A percentile compares a stretch with the other conserved stretches of the same genome.
phyloP scores from a whole-genome alignment of 768 basidiomycete genomes.

The Tylopilus sp. region DNA sequence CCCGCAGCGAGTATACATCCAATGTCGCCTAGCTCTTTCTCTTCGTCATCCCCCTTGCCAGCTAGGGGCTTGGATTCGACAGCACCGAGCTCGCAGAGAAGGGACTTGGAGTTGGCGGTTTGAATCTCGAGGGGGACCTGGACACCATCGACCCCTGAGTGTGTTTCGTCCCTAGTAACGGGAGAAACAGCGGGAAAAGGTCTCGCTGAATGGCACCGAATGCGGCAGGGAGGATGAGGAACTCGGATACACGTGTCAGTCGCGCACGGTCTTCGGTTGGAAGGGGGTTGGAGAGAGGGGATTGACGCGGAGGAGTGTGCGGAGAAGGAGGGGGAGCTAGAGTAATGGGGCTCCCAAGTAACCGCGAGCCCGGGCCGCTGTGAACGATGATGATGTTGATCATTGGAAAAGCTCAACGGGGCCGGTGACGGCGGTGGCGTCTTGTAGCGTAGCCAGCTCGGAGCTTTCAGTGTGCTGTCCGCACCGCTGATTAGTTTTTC shows the following conservation, averaged over 20 bases:
- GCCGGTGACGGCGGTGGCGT: slow-evolving; percentile 59
- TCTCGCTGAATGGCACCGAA: slow-evolving; percentile 90
- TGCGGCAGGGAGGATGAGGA: slow-evolving; percentile 76
- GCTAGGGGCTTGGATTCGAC: too few relatives aligned
- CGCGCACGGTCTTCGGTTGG: slow-evolving; percentile 80
- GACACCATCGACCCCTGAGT: slow-evolving; percentile 59
- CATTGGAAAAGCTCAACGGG: slow-evolving; percentile 40
- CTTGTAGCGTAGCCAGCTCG: slow-evolving; percentile 67
- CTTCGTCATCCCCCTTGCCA: too few relatives aligned
- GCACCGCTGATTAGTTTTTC: slow-evolving; percentile 56
- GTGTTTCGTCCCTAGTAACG: slow-evolving; percentile 79
- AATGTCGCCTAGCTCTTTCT: too few relatives aligned
- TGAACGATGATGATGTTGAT: neutral
- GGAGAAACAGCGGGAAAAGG: slow-evolving; percentile 78
- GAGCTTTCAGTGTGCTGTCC: slow-evolving; percentile 61
- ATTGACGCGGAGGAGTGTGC: slow-evolving; percentile 77
- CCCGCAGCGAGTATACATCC: slow-evolving; percentile 48
- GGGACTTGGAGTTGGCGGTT: slow-evolving; percentile 63
- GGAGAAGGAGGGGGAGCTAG: slow-evolving; percentile 76
- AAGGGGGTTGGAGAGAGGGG: slow-evolving; percentile 65
- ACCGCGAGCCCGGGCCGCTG: slow-evolving; percentile 73
- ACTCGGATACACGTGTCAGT: slow-evolving; percentile 75
- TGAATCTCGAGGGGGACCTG: slow-evolving; percentile 82
- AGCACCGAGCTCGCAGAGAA: slow-evolving; percentile 63
- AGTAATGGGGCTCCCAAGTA: slow-evolving; percentile 87